Base-by-base conservation (phyloP, 768 basidiomycete species). In the Mycena albidolilacea region DNA sequence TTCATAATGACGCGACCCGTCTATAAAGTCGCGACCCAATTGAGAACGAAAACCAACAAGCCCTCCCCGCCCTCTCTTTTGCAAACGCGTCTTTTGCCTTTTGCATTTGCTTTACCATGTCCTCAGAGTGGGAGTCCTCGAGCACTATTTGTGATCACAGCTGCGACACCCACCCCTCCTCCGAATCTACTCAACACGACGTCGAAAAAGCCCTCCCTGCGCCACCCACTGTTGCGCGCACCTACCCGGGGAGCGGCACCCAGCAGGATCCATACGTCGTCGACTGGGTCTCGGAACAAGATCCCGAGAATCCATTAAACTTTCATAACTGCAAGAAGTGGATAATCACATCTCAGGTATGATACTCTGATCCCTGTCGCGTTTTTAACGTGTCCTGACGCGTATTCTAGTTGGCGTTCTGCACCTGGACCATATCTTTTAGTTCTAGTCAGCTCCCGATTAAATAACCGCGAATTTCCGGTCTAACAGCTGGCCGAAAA, bases 401-500 rank as follows among this genome's bases (percentile, higher is more conserved):
- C 21, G 57, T 59, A 17, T n/a, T 70, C 43, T 67, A 87, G 86
- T 70, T 88, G n/a, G 89, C 88, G 21, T 77, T 88, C 55, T 81
- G 84, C 59, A 91, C 90, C 14, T 90, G 85, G 71, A 88, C 89
- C 1, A 86, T 90, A 3, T 89, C 90, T 1, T 91, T 91, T 77
- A 84, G 88, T 64, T 90, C 89, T 68, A 89, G 88, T 76, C 84
- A 86, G 21, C 59, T 55, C 60, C 35, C 11, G 10, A 52, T 37
- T 43, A 7, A 41, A 10, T 60, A 21, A 38, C 5, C 39, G n/a
- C 23, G 60, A 17, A 43, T 30, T 17, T 15, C 55, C 52, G 6
- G 30, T 59, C 61, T 72, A 50, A 72, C 57, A 12, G 17, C 50
- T 50, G 35, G 17, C 39, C 46, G 38, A 9, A 19, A 19, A 52